A percentile compares a stretch with the other conserved stretches of the same genome.
These are phyloP conservation scores for Mikania micrantha DNA, from an alignment of 129 eudicot species.

Conservation along the genomic window DNA sequence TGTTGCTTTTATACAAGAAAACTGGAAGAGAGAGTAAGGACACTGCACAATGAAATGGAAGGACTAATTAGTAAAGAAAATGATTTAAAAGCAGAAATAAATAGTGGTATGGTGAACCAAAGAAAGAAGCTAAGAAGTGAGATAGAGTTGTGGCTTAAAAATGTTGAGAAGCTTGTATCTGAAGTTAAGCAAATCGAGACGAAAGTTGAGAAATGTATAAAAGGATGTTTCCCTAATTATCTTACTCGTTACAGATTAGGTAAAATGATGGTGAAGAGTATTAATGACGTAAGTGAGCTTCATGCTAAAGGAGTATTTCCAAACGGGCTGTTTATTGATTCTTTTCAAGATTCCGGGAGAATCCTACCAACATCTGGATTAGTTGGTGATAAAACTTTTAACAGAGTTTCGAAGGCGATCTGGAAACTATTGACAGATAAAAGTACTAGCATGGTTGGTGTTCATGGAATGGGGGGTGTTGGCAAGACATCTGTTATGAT, in stretches of 20 bases:
- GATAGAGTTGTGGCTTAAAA: slow-evolving; percentile 28
- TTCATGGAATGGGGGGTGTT: slow-evolving; percentile 49
- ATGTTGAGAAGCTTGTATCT: slow-evolving; percentile 27
- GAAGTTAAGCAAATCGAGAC: slow-evolving; percentile 29
- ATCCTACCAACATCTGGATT: slow-evolving; percentile 32
- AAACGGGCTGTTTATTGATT: slow-evolving; percentile 26
- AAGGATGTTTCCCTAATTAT: slow-evolving; percentile 32
- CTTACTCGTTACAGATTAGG: slow-evolving; percentile 29
- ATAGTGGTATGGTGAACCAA: slow-evolving; percentile 16
- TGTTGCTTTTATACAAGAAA: slow-evolving; percentile 22
- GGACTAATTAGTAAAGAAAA: slow-evolving; percentile 21
- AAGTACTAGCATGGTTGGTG: slow-evolving; percentile 23
- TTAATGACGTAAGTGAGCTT: slow-evolving; percentile 21
- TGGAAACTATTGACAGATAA: slow-evolving; percentile 26
- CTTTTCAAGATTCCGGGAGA: slow-evolving; percentile 19
- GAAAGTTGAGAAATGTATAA: slow-evolving; percentile 16
- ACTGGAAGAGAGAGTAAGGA: slow-evolving; percentile 6
- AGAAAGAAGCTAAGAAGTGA: slow-evolving; percentile 32
- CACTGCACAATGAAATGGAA: slow-evolving; percentile 21
- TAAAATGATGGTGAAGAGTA: slow-evolving; percentile 27
- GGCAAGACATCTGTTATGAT: slow-evolving; percentile 43
- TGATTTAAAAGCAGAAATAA: slow-evolving; percentile 29
- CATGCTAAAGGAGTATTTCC: slow-evolving; percentile 25
- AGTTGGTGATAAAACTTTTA: slow-evolving; percentile 19
- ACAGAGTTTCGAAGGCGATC: slow-evolving; percentile 23